Evolutionary conservation across 306 rosid genomes (phyloP).

Genomic region (Leucaena leucocephala): DNA sequence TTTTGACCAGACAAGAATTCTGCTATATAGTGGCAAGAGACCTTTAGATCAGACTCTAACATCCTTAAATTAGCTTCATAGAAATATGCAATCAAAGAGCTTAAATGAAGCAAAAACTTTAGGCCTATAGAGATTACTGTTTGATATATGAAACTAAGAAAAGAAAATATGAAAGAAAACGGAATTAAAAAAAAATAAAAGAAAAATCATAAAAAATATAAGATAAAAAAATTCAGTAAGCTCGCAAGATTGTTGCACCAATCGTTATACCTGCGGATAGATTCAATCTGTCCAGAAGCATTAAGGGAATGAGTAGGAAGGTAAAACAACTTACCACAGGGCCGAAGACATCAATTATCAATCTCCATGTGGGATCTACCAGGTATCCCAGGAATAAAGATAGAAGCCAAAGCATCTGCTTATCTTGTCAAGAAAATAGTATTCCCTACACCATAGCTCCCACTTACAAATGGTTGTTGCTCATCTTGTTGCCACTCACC

Average conservation of each 20-base stretch:
- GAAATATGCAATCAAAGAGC: constrained; percentile 40
- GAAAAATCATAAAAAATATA: not conserved
- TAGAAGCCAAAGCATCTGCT: constrained; percentile 49
- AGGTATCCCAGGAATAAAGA: constrained; percentile 50
- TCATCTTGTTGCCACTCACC: constrained; percentile 90
- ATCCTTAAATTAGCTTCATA: constrained; percentile 64
- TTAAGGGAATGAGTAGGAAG: not conserved
- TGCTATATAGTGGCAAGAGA: constrained; percentile 70
- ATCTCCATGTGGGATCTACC: constrained; percentile 78
- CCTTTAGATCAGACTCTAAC: constrained; percentile 60
- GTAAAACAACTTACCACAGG: constrained; percentile 49
- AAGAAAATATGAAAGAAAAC: constrained; percentile 17
- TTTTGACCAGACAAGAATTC: constrained; percentile 50
- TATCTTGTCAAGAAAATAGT: constrained; percentile 57
- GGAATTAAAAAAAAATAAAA: constrained; percentile 1
- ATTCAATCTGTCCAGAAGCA: not conserved
- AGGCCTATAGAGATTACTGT: constrained; percentile 23
- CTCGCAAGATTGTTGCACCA: not conserved
- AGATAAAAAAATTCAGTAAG: constrained; percentile 1
- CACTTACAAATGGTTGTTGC: constrained; percentile 59
- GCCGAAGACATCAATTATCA: constrained; percentile 58
- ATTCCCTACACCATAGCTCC: constrained; percentile 68
- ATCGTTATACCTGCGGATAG: not conserved
- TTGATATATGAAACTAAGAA: constrained; percentile 12
- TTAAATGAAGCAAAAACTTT: constrained; percentile 37